Conservation (phyloP, 441 rosid species). For the Viola pubescens region DNA sequence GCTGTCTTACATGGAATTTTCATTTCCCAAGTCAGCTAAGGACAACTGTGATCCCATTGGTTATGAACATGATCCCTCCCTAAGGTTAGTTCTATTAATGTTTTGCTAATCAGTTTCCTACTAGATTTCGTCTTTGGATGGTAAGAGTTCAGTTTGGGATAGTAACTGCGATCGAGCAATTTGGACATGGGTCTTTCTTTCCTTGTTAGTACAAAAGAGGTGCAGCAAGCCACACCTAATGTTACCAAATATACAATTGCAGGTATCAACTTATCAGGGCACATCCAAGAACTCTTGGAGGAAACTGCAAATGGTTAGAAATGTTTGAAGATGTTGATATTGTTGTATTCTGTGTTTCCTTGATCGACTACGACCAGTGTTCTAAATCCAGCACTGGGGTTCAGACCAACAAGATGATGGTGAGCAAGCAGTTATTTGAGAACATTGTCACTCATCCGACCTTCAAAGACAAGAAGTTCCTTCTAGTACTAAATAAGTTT, state of each 20-base stretch:
- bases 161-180: too few relatives aligned
- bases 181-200: too few relatives aligned
- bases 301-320: conserved; percentile 85
- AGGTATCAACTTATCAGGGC: conserved; percentile 94
- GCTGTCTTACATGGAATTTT: conserved; percentile 74
- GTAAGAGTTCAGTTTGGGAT: too few relatives aligned
- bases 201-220: too few relatives aligned
- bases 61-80: conserved; percentile 35
- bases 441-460: conserved; percentile 63
- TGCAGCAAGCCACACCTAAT: background rate
- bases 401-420: conserved; percentile 59
- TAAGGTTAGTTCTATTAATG: conserved; percentile 34
- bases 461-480: conserved; percentile 80
- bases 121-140: background rate
- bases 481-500: conserved; percentile 71
- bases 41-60: conserved; percentile 30
- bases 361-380: conserved; percentile 68
- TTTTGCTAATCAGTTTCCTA: conserved; percentile 1
- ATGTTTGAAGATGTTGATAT: conserved; percentile 93
- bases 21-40: conserved; percentile 50
- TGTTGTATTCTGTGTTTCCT: conserved; percentile 64
- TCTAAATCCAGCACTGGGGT: conserved; percentile 41
- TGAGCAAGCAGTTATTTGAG: conserved; percentile 68
- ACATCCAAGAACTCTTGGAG: conserved; percentile 73
- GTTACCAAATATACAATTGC: conserved; percentile 17